A percentile compares a stretch with the other conserved stretches of the same genome.
Conservation (phyloP, 768 basidiomycete species). For the Kockovaella imperatae region DNA sequence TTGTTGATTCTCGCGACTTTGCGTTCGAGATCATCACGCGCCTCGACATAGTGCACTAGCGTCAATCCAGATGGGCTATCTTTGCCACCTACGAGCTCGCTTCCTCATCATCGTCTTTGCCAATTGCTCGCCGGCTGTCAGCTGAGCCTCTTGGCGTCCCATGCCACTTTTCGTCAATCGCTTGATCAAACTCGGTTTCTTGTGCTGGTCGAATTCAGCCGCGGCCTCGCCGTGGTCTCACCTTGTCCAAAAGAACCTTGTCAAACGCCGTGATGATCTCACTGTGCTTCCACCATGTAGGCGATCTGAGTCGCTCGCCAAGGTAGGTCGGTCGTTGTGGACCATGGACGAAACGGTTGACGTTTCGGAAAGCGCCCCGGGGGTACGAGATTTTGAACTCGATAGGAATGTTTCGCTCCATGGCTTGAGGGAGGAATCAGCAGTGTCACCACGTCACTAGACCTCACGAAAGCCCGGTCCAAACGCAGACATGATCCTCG, state of each 20-base stretch:
- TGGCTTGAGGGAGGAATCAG: conserved; percentile 9
- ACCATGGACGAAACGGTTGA: conserved; percentile 81
- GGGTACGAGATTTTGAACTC: conserved; percentile 95
- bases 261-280: conserved; percentile 87
- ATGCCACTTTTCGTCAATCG: conserved; percentile 70
- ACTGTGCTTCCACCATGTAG: conserved; percentile 91
- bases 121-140: conserved; percentile 72
- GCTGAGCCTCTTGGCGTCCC: conserved; percentile 61
- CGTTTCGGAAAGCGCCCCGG: conserved; percentile 78
- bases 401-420: conserved; percentile 47
- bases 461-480: conserved; percentile 24
- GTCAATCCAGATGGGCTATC: background rate
- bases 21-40: conserved; percentile 84
- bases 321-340: conserved; percentile 68
- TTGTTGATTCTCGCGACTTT: conserved; percentile 48
- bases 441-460: conserved; percentile 51
- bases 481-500: conserved; percentile 18
- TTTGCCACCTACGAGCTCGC: conserved; percentile 52
- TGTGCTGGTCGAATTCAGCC: conserved; percentile 51
- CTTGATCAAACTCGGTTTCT: conserved; percentile 79
- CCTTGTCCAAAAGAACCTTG: conserved; percentile 74
- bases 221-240: conserved; percentile 33
- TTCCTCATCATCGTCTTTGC: conserved; percentile 84
- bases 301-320: conserved; percentile 80
- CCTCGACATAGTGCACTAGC: conserved; percentile 79